These are phyloP conservation scores for Hypomyces rosellus DNA, from an alignment of 2,329 filamentous ascomycete genomes.

Conservation along the genomic window DNA sequence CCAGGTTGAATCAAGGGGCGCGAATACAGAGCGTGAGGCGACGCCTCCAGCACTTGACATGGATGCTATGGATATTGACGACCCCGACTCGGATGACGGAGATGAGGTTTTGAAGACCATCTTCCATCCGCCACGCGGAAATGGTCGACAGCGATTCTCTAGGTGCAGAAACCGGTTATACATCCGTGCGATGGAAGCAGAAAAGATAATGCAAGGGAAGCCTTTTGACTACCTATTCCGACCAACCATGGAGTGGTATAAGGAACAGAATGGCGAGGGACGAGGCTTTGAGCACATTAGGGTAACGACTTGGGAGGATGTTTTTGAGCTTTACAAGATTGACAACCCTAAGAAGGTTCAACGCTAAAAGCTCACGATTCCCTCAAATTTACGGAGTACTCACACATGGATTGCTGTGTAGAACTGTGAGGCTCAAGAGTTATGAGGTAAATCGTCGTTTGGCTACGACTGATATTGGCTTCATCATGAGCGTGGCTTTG, in stretches of 20 bases:
- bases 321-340: slow-evolving; percentile 29
- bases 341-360: slow-evolving; percentile 13
- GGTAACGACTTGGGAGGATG: slow-evolving; percentile 37
- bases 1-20: slow-evolving; percentile 18
- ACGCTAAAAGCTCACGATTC: background rate
- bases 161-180: slow-evolving; percentile 41
- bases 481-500: too few relatives aligned
- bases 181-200: slow-evolving; percentile 25
- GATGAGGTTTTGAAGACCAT: slow-evolving; percentile 28
- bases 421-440: too few relatives aligned
- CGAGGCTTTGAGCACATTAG: slow-evolving; percentile 44
- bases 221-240: slow-evolving; percentile 33
- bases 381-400: too few relatives aligned
- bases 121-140: slow-evolving; percentile 41
- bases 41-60: background rate
- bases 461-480: too few relatives aligned
- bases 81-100: slow-evolving; percentile 12
- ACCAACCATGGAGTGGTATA: slow-evolving; percentile 49
- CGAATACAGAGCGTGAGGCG: slow-evolving; percentile 1
- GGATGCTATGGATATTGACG: slow-evolving; percentile 18
- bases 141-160: slow-evolving; percentile 11
- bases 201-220: background rate
- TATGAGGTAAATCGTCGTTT: too few relatives aligned
- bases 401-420: too few relatives aligned
- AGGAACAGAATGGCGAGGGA: slow-evolving; percentile 38